phyloP scores from a whole-genome alignment of 257 asterid species.

The Solanum phureja region DNA sequence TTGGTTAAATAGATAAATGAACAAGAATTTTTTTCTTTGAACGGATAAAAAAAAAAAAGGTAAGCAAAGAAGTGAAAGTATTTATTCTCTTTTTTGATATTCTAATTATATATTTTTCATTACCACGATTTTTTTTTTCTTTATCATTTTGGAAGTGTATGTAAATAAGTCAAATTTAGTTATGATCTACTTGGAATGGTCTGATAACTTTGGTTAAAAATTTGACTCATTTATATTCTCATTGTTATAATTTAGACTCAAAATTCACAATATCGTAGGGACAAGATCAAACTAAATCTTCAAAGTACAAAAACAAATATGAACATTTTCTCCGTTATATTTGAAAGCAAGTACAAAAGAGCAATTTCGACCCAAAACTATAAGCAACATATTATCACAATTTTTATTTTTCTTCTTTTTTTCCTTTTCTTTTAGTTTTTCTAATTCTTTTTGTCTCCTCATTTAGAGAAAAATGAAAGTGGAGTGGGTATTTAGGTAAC shows the following conservation, averaged over 20 bases:
- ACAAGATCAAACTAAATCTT: rapidly evolving
- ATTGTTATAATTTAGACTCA: no score
- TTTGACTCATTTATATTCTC: rapidly evolving
- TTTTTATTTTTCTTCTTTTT: not conserved
- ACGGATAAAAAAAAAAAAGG: rapidly evolving
- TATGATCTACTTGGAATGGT: not conserved
- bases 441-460: not conserved
- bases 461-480: not conserved
- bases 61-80: no score
- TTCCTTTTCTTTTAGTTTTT: not conserved
- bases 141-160: no score
- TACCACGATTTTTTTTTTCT: not conserved
- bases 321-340: not conserved
- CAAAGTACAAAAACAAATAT: rapidly evolving
- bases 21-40: no score
- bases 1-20: no score
- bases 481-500: not conserved
- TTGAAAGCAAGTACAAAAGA: not conserved
- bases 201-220: rapidly evolving
- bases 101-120: not conserved
- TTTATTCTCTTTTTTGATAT: not conserved
- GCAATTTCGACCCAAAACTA: not conserved
- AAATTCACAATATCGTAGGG: not conserved
- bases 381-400: rapidly evolving
- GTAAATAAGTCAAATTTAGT: no score